phyloP scores from a whole-genome alignment of 371 early-diverging fungal genomes.

The Coemansia sp. region DNA sequence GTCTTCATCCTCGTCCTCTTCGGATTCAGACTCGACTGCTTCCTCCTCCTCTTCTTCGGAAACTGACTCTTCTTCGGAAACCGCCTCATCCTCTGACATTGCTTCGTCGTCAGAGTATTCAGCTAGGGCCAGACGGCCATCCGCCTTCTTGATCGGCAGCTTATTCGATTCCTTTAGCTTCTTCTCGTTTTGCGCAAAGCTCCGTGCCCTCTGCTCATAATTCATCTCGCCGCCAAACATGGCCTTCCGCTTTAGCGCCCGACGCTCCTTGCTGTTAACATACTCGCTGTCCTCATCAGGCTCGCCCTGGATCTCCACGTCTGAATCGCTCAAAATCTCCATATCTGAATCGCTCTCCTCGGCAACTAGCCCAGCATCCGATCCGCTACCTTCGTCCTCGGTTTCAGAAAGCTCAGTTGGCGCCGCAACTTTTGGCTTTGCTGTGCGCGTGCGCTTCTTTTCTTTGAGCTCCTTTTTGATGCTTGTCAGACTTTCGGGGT shows the following conservation, averaged over 20 bases:
- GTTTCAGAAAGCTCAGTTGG: conserved; percentile 23
- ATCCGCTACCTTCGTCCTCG: conserved; percentile 38
- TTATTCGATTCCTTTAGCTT: conserved; percentile 24
- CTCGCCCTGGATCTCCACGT: not conserved
- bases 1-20: not conserved
- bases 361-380: conserved; percentile 28
- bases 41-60: not conserved
- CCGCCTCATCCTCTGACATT: conserved; percentile 6
- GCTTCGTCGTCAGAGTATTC: conserved; percentile 38
- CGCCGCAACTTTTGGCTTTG: conserved; percentile 10
- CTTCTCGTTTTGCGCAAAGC: conserved; percentile 37
- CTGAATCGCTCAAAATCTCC: conserved; percentile 4
- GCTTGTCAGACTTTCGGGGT: conserved; percentile 35
- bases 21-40: not conserved
- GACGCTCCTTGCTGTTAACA: conserved; percentile 42
- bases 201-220: conserved; percentile 39
- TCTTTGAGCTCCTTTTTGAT: conserved; percentile 31
- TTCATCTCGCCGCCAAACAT: conserved; percentile 38
- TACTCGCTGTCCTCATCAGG: conserved; percentile 4
- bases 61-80: conserved; percentile 3
- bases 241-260: conserved; percentile 45
- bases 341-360: conserved; percentile 8
- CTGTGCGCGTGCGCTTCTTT: conserved; percentile 5
- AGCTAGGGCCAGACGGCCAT: conserved; percentile 35
- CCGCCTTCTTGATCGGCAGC: conserved; percentile 48